A percentile compares a stretch with the other conserved stretches of the same genome.
Evolutionary conservation across 2,329 filamentous ascomycete species (phyloP).

Genomic region (Coniella vitis): DNA sequence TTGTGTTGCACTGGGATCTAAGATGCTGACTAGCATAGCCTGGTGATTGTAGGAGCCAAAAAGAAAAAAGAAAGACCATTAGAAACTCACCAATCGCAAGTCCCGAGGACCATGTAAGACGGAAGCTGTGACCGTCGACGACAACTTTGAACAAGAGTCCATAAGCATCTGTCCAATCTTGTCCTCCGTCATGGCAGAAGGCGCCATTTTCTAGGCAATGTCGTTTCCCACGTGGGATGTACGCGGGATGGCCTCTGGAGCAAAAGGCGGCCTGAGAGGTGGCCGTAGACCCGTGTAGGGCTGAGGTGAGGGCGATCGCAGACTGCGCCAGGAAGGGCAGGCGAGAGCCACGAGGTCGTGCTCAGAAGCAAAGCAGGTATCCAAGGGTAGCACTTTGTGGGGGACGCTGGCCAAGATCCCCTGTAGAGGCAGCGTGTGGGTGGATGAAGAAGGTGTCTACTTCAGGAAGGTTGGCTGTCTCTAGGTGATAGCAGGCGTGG

Average conservation of each 20-base stretch:
- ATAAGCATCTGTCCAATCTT: slow-evolving; percentile 38
- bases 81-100: slow-evolving; percentile 46
- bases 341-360: slow-evolving; percentile 1
- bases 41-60: too few species aligned
- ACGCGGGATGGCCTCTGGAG: slow-evolving; percentile 22
- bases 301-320: slow-evolving; percentile 16
- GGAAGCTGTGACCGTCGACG: slow-evolving; percentile 42
- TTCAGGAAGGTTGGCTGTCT: slow-evolving; percentile 3
- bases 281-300: slow-evolving; percentile 11
- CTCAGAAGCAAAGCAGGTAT: not conserved
- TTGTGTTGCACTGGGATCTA: slow-evolving; percentile 26
- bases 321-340: slow-evolving; percentile 3
- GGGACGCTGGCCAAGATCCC: slow-evolving; percentile 1
- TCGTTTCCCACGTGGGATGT: slow-evolving; percentile 28
- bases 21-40: not conserved
- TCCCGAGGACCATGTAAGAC: slow-evolving; percentile 52
- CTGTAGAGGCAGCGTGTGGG: not conserved
- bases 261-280: slow-evolving; percentile 5
- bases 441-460: not conserved
- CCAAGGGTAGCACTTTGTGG: slow-evolving; percentile 5
- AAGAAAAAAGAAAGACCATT: slow-evolving; percentile 1
- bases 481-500: slow-evolving; percentile 3
- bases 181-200: slow-evolving; percentile 36
- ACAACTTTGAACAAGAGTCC: slow-evolving; percentile 32
- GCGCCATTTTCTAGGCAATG: slow-evolving; percentile 37